Conservation (phyloP, 345 rosid species). For the Sonneratia caseolaris region DNA sequence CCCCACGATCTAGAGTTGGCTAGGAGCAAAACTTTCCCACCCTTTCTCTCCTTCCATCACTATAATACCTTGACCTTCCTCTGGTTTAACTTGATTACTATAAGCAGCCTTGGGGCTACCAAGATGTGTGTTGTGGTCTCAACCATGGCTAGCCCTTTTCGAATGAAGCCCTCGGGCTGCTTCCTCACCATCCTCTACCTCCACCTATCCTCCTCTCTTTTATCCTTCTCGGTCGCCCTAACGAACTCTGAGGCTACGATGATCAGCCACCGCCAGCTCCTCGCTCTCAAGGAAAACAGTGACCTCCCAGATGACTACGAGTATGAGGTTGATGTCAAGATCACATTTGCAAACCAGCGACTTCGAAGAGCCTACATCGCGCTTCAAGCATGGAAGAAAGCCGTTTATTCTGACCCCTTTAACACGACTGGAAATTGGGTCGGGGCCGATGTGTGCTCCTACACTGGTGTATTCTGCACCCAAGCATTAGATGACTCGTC, state of each 20-base stretch:
- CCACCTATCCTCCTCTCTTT: not conserved
- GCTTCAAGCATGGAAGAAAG: constrained; percentile 73
- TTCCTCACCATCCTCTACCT: not conserved
- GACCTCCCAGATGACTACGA: not conserved
- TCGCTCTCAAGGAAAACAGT: not conserved
- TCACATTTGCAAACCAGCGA: not conserved
- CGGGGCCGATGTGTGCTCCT: constrained; percentile 47
- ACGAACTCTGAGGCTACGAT: not conserved
- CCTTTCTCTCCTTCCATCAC: not conserved
- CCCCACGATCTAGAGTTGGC: not conserved
- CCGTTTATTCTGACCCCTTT: constrained; percentile 62
- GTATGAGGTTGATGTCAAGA: not conserved
- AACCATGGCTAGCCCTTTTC: not conserved
- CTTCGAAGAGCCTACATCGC: constrained; percentile 23
- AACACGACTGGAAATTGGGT: constrained; percentile 47
- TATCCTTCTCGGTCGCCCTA: not conserved
- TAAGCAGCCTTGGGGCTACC: constrained; percentile 5
- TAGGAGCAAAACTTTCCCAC: not conserved
- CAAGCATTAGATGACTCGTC: constrained; percentile 36
- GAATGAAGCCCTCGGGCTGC: constrained; percentile 4
- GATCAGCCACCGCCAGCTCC: constrained; percentile 4
- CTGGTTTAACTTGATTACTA: not conserved
- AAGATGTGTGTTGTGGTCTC: not conserved
- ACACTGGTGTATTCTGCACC: constrained; percentile 48
- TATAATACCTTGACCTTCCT: not conserved